Evolutionary conservation across 768 basidiomycete species (phyloP).

Genomic region (Phanerochaete carnosa): DNA sequence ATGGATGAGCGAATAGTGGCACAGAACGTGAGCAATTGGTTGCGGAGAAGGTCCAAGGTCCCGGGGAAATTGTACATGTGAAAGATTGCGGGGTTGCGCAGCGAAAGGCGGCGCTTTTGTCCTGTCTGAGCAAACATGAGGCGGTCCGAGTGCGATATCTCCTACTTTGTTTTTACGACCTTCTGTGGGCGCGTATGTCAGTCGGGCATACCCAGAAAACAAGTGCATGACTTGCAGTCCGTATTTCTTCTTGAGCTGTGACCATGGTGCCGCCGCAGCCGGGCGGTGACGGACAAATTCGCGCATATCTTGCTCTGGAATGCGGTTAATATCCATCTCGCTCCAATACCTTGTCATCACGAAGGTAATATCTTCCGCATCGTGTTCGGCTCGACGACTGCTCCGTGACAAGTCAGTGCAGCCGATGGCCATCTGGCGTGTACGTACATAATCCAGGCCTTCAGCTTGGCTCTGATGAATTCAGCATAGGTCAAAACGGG

Average conservation of each 20-base stretch:
- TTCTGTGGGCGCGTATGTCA: background rate
- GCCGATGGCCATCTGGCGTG: slow-evolving; percentile 1
- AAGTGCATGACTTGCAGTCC: slow-evolving; percentile 40
- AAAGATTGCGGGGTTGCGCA: background rate
- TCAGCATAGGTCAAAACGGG: slow-evolving; percentile 86
- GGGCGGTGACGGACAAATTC: slow-evolving; percentile 60
- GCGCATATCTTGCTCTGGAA: slow-evolving; percentile 84
- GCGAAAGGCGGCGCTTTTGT: background rate
- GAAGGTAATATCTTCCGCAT: slow-evolving; percentile 76
- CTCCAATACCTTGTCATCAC: slow-evolving; percentile 76
- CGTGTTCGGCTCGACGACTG: slow-evolving; percentile 67
- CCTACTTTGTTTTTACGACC: background rate
- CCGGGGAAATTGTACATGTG: background rate
- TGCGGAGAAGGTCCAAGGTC: background rate
- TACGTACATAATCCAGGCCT: slow-evolving; percentile 75
- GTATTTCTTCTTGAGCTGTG: slow-evolving; percentile 71
- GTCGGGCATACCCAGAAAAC: background rate
- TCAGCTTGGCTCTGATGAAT: slow-evolving; percentile 83
- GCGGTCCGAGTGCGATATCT: background rate
- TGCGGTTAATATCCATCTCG: slow-evolving; percentile 79
- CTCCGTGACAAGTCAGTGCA: slow-evolving; percentile 10
- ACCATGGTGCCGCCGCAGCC: slow-evolving; percentile 69
- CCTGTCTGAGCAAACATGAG: background rate
- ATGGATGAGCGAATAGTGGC: background rate
- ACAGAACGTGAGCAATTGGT: background rate